Evolutionary conservation across 2,329 filamentous ascomycete species (phyloP).

Genomic region (Fusarium foetens): DNA sequence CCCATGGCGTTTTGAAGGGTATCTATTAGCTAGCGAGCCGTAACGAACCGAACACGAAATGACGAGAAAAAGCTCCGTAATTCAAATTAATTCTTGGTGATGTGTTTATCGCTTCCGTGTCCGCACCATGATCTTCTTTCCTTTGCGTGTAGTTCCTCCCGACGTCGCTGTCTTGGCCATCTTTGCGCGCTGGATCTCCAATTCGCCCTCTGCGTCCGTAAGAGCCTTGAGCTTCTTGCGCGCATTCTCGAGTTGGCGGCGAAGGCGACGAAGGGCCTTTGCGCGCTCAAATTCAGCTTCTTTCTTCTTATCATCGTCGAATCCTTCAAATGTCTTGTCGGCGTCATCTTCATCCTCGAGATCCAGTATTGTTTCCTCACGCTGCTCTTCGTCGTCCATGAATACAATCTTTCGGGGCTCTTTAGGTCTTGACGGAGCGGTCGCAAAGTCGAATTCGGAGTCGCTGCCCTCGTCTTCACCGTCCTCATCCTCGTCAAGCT

Average conservation of each 20-base stretch:
- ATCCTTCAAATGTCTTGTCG: slow-evolving; percentile 42
- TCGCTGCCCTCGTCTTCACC: slow-evolving; percentile 47
- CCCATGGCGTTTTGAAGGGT: slow-evolving; percentile 42
- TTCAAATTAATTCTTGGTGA: too few species aligned
- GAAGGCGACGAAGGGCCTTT: slow-evolving; percentile 57
- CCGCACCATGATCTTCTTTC: slow-evolving; percentile 71
- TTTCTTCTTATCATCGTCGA: slow-evolving; percentile 35
- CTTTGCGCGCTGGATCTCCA: slow-evolving; percentile 68
- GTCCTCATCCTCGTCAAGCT: slow-evolving; percentile 49
- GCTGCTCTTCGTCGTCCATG: slow-evolving; percentile 53
- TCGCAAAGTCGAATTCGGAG: slow-evolving; percentile 48
- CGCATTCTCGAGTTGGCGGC: slow-evolving; percentile 60
- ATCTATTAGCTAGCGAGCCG: slow-evolving; percentile 43
- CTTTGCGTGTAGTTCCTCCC: slow-evolving; percentile 67
- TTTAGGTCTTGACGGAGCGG: slow-evolving; percentile 45
- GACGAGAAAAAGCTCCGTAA: background rate
- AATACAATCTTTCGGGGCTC: slow-evolving; percentile 64
- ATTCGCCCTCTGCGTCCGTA: slow-evolving; percentile 64
- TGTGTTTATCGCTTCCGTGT: slow-evolving; percentile 66
- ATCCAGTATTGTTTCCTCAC: slow-evolving; percentile 46
- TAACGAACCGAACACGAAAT: slow-evolving; percentile 39
- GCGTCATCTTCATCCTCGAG: slow-evolving; percentile 48
- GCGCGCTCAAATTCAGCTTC: slow-evolving; percentile 53
- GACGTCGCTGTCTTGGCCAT: slow-evolving; percentile 74
- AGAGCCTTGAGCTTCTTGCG: slow-evolving; percentile 65